Evolutionary conservation across 2,329 filamentous ascomycete species (phyloP).

Genomic region (Botrytis galanthina): DNA sequence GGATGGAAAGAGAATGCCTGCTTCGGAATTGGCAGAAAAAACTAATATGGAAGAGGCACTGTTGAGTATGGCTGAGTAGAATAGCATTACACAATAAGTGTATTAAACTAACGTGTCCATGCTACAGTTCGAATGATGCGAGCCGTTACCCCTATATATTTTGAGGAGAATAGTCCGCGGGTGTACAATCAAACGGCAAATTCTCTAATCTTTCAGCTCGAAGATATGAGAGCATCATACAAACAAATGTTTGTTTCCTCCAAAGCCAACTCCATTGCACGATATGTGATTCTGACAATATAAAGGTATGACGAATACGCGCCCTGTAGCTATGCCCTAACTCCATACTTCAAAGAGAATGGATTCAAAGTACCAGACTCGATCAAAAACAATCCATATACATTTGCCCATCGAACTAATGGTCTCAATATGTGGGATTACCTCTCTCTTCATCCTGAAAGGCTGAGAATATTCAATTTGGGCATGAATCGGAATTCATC

Average conservation of each 20-base stretch:
- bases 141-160: too few relatives aligned
- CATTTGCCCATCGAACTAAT: not conserved
- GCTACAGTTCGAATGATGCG: too few relatives aligned
- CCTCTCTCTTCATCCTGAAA: not conserved
- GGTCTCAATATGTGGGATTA: not conserved
- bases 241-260: not conserved
- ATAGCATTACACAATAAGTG: too few relatives aligned
- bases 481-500: not conserved
- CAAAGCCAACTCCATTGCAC: too few relatives aligned
- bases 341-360: not conserved
- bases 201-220: not conserved
- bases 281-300: too few relatives aligned
- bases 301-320: too few relatives aligned
- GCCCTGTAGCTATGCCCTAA: not conserved
- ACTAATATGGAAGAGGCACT: too few relatives aligned
- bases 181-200: constrained; percentile 3
- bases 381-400: not conserved
- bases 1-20: too few relatives aligned
- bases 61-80: too few relatives aligned
- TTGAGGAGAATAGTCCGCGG: not conserved
- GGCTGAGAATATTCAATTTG: not conserved
- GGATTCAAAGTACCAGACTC: not conserved
- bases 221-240: not conserved
- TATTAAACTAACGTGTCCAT: too few relatives aligned
- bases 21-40: too few relatives aligned